phyloP scores from a whole-genome alignment of 1,284 basidiomycete species.

The Sanghuangporus weigelae region DNA sequence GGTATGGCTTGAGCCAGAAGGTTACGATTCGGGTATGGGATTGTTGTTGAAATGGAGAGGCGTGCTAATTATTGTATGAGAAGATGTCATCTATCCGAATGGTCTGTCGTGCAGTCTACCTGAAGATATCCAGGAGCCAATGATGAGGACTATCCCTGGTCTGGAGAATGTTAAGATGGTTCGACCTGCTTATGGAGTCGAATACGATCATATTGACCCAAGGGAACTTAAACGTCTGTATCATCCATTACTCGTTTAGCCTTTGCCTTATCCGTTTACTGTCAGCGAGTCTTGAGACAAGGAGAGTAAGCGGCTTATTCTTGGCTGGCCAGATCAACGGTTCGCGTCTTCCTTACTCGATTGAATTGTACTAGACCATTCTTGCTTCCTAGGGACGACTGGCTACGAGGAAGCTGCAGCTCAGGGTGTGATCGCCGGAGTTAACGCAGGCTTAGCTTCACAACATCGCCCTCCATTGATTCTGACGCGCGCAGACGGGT shows the following conservation, averaged over 20 bases:
- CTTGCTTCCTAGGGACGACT: constrained; percentile 58
- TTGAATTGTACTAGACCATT: not conserved
- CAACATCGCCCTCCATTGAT: constrained; percentile 50
- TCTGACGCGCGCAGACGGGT: constrained; percentile 79
- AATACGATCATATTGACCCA: constrained; percentile 90
- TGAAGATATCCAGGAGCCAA: constrained; percentile 71
- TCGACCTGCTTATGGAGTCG: constrained; percentile 85
- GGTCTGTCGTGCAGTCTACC: constrained; percentile 86
- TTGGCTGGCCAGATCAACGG: constrained; percentile 88
- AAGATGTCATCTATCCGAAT: constrained; percentile 84
- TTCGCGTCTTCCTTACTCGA: constrained; percentile 16
- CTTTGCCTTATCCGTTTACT: not conserved
- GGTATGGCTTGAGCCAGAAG: constrained; percentile 90
- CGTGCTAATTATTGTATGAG: not conserved
- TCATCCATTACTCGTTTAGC: constrained; percentile 7
- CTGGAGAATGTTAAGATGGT: constrained; percentile 81
- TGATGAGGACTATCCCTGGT: constrained; percentile 81
- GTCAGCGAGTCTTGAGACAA: constrained; percentile 78
- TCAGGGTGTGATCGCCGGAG: constrained; percentile 79
- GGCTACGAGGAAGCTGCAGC: constrained; percentile 92
- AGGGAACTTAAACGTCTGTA: constrained; percentile 66
- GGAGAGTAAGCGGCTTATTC: constrained; percentile 79
- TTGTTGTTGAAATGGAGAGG: not conserved
- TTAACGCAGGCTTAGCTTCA: constrained; percentile 78
- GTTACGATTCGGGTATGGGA: constrained; percentile 72